A percentile compares a stretch with the other conserved stretches of the same genome.
phyloP scores from a whole-genome alignment of 306 rosid genomes.

The Citrullus amarus region DNA sequence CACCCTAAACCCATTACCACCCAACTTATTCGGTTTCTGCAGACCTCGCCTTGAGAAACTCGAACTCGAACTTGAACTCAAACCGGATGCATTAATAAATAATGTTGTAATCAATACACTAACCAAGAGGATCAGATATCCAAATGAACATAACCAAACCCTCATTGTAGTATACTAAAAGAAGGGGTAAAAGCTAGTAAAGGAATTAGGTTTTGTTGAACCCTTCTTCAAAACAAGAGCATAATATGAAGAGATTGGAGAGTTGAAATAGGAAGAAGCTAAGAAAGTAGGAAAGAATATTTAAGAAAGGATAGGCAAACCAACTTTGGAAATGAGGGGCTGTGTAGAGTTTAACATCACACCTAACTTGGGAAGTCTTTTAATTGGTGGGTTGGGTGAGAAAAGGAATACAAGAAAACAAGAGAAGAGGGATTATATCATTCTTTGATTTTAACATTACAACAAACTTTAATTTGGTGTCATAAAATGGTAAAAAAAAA shows the following conservation, averaged over 20 bases:
- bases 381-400: constrained; percentile 6
- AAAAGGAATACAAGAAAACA: background rate
- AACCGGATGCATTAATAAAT: background rate
- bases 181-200: background rate
- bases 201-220: background rate
- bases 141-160: background rate
- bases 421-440: background rate
- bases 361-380: background rate
- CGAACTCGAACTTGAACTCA: background rate
- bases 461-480: background rate
- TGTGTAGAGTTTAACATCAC: background rate
- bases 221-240: background rate
- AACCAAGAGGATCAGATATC: background rate
- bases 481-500: background rate
- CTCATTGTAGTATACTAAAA: background rate
- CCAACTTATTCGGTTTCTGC: background rate
- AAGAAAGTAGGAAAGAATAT: background rate
- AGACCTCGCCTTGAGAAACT: background rate
- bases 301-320: constrained; percentile 1
- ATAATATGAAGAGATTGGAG: background rate
- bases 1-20: constrained; percentile 29
- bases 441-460: background rate
- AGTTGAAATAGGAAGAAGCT: background rate
- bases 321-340: background rate
- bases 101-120: background rate